Base-by-base conservation (phyloP, 2,329 filamentous ascomycete genomes). In the Fusarium sp. region DNA sequence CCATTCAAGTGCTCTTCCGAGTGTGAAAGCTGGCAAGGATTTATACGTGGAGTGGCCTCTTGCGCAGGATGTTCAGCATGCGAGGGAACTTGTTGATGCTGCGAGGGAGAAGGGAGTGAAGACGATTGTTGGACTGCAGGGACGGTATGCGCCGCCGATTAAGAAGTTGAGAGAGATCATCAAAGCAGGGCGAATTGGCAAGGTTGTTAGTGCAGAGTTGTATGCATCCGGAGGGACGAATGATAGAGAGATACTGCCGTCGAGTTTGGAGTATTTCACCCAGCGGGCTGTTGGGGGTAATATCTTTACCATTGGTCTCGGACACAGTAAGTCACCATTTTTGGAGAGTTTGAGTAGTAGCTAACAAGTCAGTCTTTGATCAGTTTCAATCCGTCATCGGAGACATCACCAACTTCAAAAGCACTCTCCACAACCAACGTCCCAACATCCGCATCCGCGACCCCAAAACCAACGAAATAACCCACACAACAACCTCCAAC, bases 11-110 rank as follows among this genome's bases (percentile, higher is more conserved):
- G 81, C 84, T 1, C 80, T 83, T 17, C 86, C 89, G 0, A 86
- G 85, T 22, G 70, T 90, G 3, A 80, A 81, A 20, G 86, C 87
- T 0, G 89, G 88, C 0, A 90, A 90, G 77, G 75, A 80, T 0
- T 83, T 88, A 0, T 91, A 82, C 64, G 83, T 89, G 1, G 89
- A 91, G 80, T 91, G 89, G 87, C 90, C 88, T 11, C 81, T 91
- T 1, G 87, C 86, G 0, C 79, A 85, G 20, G 84, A 86, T 60
- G 77, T 80, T 1, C 63, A 75, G 5, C 80, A 84, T 3, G 87
- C 84, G 0, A 73, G 77, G 22, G 84, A 86, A 48, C 79, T 91
- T 63, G 81, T 80, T 1, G 76, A 76, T 0, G 65, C 83, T 3
- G 84, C 82, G 0, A 75, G 67, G 6, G 58, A 80, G 31, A 80